These are phyloP conservation scores for Leptographium wingfieldii DNA, from an alignment of 2,329 filamentous ascomycete species.

Conservation along the genomic window DNA sequence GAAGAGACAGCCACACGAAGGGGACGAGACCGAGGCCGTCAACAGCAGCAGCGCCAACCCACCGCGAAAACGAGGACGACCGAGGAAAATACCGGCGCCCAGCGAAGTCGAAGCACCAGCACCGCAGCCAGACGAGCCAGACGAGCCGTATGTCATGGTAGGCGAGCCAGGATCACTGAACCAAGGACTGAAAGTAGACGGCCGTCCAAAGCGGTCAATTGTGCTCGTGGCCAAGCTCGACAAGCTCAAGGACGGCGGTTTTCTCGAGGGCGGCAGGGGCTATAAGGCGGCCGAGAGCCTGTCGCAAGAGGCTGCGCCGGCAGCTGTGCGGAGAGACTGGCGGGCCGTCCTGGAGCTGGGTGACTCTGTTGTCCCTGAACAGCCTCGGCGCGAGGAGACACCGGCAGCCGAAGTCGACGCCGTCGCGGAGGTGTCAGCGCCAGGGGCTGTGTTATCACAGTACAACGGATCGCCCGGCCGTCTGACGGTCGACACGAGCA, in stretches of 20 bases:
- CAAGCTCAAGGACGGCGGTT: slow-evolving; percentile 14
- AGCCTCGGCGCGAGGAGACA: neutral
- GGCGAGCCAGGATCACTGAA: slow-evolving; percentile 17
- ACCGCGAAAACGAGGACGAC: slow-evolving; percentile 5
- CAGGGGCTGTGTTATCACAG: neutral
- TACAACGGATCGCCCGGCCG: slow-evolving; percentile 14
- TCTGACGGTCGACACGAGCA: slow-evolving; percentile 9
- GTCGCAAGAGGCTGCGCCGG: neutral
- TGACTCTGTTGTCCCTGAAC: neutral
- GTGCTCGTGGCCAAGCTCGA: slow-evolving; percentile 19
- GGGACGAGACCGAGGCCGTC: too few relatives aligned
- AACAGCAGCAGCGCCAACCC: too few relatives aligned
- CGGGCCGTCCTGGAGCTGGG: neutral
- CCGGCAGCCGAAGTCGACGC: neutral
- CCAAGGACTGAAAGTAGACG: slow-evolving; percentile 15
- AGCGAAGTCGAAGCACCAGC: neutral
- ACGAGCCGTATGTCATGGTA: slow-evolving; percentile 12
- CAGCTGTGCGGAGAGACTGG: neutral
- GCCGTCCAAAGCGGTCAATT: slow-evolving; percentile 19
- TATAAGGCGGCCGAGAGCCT: neutral
- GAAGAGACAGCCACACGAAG: too few relatives aligned
- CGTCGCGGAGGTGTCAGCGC: neutral
- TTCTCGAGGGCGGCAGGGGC: slow-evolving; percentile 4
- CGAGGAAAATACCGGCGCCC: neutral
- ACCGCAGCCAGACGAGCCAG: neutral